These are phyloP conservation scores for Postia placenta DNA, from an alignment of 768 basidiomycete genomes.

Conservation along the genomic window DNA sequence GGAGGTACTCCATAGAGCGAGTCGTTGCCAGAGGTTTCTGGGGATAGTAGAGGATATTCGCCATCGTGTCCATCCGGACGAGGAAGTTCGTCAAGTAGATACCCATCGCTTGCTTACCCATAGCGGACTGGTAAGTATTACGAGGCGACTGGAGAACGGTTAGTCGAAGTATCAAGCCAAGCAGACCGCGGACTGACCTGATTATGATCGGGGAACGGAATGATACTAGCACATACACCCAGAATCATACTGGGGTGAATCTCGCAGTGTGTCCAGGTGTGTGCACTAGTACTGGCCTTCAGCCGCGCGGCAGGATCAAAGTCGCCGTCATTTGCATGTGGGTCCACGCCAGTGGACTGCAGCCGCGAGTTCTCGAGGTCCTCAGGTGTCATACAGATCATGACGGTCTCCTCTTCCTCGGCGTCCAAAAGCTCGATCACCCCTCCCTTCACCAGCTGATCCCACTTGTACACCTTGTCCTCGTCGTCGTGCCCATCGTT, in stretches of 20 bases:
- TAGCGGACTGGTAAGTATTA: conserved; percentile 99
- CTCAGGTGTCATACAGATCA: conserved; percentile 99
- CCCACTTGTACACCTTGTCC: conserved; percentile 78
- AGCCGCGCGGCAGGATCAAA: conserved; percentile 86
- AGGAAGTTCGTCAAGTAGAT: conserved; percentile 98
- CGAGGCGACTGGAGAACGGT: conserved; percentile 73
- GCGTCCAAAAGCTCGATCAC: conserved; percentile 94
- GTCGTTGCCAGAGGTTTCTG: conserved; percentile 99
- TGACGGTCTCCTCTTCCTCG: conserved; percentile 98
- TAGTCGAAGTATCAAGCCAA: conserved; percentile 6
- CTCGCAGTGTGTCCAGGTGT: conserved; percentile 98
- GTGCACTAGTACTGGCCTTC: conserved; percentile 77
- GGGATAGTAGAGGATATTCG: conserved; percentile 98
- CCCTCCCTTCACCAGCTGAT: conserved; percentile 77
- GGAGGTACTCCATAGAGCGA: conserved; percentile 98
- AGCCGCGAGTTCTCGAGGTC: conserved; percentile 84
- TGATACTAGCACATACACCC: conserved; percentile 97
- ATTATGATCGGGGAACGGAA: conserved; percentile 99
- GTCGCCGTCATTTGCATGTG: conserved; percentile 56
- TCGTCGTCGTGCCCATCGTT: conserved; percentile 50
- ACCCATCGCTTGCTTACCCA: conserved; percentile 99
- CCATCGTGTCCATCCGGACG: conserved; percentile 99
- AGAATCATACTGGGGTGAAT: conserved; percentile 99
- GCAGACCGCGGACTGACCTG: conserved; percentile 53
- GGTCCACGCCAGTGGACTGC: conserved; percentile 52